Evolutionary conservation across 2,329 filamentous ascomycete species (phyloP).

Genomic region (Xylaria sp.): DNA sequence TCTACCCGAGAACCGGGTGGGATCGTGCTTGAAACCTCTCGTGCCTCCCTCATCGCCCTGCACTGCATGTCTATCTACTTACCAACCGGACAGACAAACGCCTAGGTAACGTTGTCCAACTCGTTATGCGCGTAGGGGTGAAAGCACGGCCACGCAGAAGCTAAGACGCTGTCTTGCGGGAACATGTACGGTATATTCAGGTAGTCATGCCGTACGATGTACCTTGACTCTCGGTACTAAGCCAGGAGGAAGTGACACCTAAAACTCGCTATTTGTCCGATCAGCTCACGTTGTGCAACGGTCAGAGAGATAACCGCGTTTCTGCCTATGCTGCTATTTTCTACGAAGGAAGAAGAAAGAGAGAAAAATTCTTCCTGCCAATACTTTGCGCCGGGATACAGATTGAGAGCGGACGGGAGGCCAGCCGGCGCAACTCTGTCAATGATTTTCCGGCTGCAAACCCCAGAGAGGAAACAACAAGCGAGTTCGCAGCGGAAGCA

Average conservation of each 20-base stretch:
- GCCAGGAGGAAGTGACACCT: slow-evolving; percentile 12
- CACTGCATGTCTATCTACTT: not conserved
- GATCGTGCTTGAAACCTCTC: slow-evolving; percentile 26
- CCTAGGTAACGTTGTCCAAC: not conserved
- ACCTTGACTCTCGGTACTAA: not conserved
- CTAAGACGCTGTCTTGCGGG: slow-evolving; percentile 12
- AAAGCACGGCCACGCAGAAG: not conserved
- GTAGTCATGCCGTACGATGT: slow-evolving; percentile 10
- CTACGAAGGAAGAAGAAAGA: too few species aligned
- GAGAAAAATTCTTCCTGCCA: not conserved
- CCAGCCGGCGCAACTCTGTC: not conserved
- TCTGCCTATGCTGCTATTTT: not conserved
- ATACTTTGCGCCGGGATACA: not conserved
- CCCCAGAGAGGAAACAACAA: slow-evolving; percentile 25
- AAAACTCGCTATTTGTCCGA: slow-evolving; percentile 7
- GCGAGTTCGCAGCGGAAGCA: slow-evolving; percentile 6
- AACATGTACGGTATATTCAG: slow-evolving; percentile 3
- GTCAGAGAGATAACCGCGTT: not conserved
- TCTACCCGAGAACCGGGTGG: slow-evolving; percentile 14
- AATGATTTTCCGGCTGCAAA: not conserved
- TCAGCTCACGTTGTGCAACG: slow-evolving; percentile 25
- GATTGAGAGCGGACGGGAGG: not conserved
- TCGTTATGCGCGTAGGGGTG: slow-evolving; percentile 2
- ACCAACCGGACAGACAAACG: not conserved
- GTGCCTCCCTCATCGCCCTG: not conserved